Conservation (phyloP, 192 early-diverging fungal species). For the Entomortierella lignicola region DNA sequence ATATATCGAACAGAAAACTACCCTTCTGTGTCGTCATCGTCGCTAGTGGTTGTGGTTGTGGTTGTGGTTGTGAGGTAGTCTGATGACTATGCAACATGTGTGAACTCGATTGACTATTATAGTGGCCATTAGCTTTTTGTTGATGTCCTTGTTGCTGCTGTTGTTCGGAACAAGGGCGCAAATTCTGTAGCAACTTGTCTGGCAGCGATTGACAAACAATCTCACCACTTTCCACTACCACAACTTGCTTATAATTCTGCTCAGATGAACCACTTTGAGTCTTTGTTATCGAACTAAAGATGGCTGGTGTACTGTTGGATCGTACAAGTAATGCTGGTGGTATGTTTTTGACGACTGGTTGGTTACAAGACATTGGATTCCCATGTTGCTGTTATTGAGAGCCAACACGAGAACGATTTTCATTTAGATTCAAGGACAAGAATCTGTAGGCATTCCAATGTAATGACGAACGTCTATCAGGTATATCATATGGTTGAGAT, state of each 20-base stretch:
- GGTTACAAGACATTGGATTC: not conserved
- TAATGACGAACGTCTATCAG: conserved; percentile 25
- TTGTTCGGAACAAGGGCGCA: not conserved
- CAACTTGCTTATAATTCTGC: not conserved
- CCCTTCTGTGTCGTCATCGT: too few relatives aligned
- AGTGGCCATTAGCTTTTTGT: too few relatives aligned
- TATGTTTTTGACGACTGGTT: not conserved
- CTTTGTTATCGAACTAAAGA: conserved; percentile 10
- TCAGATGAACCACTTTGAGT: not conserved
- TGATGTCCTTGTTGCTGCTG: too few relatives aligned
- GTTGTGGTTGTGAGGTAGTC: not conserved
- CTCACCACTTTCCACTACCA: not conserved
- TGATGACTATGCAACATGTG: too few relatives aligned
- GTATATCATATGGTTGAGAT: not conserved
- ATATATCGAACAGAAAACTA: not conserved
- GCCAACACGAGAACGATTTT: not conserved
- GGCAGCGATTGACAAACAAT: not conserved
- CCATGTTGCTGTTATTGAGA: not conserved
- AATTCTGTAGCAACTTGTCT: not conserved
- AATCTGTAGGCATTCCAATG: conserved; percentile 20
- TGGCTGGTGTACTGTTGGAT: conserved; percentile 29
- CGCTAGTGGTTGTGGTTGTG: too few relatives aligned
- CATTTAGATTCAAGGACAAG: not conserved
- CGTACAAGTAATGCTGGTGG: conserved; percentile 12
- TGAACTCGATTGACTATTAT: too few relatives aligned